These are phyloP conservation scores for Nakazawaea holstii DNA, from an alignment of 805 yeast species.

Conservation along the genomic window DNA sequence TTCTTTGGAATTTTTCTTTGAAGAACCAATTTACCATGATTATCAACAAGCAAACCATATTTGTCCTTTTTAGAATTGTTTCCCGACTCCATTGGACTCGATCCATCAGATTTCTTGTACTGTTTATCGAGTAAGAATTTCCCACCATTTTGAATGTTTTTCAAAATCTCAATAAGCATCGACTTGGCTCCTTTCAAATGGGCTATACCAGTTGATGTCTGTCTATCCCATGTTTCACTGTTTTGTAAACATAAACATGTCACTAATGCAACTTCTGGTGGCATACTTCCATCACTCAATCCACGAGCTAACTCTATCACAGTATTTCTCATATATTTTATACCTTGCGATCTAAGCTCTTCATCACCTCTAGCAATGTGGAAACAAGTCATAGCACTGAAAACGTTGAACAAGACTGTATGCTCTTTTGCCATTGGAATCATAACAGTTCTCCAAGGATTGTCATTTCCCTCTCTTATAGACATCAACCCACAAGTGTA, in stretches of 20 bases:
- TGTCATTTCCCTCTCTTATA: constrained; percentile 58
- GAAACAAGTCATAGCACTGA: constrained; percentile 63
- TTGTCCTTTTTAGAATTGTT: constrained; percentile 1
- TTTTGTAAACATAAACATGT: constrained; percentile 60
- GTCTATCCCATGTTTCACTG: constrained; percentile 67
- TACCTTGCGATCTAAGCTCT: constrained; percentile 42
- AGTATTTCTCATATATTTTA: constrained; percentile 53
- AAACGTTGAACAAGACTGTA: constrained; percentile 54
- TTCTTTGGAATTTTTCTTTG: constrained; percentile 29
- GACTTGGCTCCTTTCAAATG: constrained; percentile 64
- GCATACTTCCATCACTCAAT: constrained; percentile 36
- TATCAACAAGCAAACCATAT: constrained; percentile 3
- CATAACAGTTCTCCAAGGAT: constrained; percentile 60
- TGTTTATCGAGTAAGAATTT: constrained; percentile 8
- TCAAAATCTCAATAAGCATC: constrained; percentile 46
- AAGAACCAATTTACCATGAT: constrained; percentile 1
- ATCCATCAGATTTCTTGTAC: constrained; percentile 1
- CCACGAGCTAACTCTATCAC: constrained; percentile 57
- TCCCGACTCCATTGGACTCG: neutral
- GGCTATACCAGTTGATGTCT: constrained; percentile 61
- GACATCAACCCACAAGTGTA: constrained; percentile 53
- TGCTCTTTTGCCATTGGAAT: constrained; percentile 52
- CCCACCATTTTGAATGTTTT: constrained; percentile 12
- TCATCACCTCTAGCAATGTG: constrained; percentile 46
- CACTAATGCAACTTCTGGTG: constrained; percentile 62